Conservation (phyloP, 768 basidiomycete genomes). For the Tricholoma bakamatsutake region DNA sequence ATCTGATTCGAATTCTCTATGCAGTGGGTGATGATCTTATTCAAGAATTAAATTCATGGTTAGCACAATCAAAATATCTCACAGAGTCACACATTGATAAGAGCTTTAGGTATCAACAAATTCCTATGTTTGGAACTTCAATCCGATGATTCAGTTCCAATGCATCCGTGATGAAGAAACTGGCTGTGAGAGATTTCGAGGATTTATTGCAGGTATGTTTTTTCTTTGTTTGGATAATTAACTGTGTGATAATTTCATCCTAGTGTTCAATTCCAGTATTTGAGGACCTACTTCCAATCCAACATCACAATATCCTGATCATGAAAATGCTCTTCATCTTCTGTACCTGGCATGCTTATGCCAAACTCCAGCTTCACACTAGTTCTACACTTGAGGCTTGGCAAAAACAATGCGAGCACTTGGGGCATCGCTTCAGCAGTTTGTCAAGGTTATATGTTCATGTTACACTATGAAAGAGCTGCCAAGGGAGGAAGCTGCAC, state of each 20-base stretch:
- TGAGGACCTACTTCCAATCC: constrained; percentile 4
- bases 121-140: constrained; percentile 26
- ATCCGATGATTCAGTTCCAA: constrained; percentile 20
- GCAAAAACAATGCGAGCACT: background rate
- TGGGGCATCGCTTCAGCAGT: background rate
- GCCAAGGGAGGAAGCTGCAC: constrained; percentile 6
- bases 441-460: background rate
- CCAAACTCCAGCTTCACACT: constrained; percentile 8
- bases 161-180: constrained; percentile 15
- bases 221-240: background rate
- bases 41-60: constrained; percentile 21
- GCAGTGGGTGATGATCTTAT: constrained; percentile 11
- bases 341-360: constrained; percentile 7
- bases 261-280: constrained; percentile 2
- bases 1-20: constrained; percentile 29
- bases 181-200: constrained; percentile 21
- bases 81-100: background rate
- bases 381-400: constrained; percentile 5
- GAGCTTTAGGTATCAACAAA: constrained; percentile 20
- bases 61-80: background rate
- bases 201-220: constrained; percentile 22
- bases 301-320: constrained; percentile 4
- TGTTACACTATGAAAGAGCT: constrained; percentile 4
- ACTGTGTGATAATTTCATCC: background rate
- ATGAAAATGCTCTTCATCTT: constrained; percentile 3